phyloP scores from a whole-genome alignment of 805 yeast genomes.

The Lachancea fermentati region DNA sequence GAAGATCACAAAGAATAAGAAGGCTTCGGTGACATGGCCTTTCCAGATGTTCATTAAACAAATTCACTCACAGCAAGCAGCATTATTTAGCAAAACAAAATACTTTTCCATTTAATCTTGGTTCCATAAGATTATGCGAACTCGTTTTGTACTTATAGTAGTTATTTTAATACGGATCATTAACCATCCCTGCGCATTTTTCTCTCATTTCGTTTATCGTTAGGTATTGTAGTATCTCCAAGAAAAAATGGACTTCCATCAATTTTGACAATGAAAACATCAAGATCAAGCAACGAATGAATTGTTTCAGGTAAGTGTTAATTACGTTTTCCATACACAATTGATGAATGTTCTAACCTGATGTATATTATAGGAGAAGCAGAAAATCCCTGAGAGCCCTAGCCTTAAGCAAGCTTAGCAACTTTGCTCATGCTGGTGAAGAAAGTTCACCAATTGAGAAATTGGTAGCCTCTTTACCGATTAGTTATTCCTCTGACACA shows the following conservation, averaged over 20 bases:
- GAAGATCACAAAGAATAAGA: too few relatives aligned
- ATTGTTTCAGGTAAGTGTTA: slow-evolving; percentile 5
- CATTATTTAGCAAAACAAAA: too few relatives aligned
- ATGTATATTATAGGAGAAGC: slow-evolving; percentile 2
- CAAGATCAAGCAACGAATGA: neutral
- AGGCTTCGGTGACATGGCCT: too few relatives aligned
- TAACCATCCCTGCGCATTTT: too few relatives aligned
- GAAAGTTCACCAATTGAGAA: slow-evolving; percentile 11
- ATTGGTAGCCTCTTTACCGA: slow-evolving; percentile 24
- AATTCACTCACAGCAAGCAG: too few relatives aligned
- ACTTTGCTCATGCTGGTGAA: neutral
- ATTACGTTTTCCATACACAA: neutral
- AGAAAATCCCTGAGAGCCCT: slow-evolving; percentile 5
- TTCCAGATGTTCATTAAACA: too few relatives aligned
- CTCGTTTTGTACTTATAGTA: too few relatives aligned
- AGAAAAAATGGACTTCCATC: neutral
- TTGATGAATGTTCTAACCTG: neutral
- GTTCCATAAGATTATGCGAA: too few relatives aligned
- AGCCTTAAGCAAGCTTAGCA: slow-evolving; percentile 5
- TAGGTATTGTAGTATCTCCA: neutral
- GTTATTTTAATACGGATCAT: too few relatives aligned
- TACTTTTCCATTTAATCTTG: too few relatives aligned
- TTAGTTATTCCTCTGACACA: slow-evolving; percentile 22
- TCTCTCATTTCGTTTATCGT: neutral
- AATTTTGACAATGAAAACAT: neutral